Evolutionary conservation across 2,329 filamentous ascomycete species (phyloP).

Genomic region (Alternaria panax): DNA sequence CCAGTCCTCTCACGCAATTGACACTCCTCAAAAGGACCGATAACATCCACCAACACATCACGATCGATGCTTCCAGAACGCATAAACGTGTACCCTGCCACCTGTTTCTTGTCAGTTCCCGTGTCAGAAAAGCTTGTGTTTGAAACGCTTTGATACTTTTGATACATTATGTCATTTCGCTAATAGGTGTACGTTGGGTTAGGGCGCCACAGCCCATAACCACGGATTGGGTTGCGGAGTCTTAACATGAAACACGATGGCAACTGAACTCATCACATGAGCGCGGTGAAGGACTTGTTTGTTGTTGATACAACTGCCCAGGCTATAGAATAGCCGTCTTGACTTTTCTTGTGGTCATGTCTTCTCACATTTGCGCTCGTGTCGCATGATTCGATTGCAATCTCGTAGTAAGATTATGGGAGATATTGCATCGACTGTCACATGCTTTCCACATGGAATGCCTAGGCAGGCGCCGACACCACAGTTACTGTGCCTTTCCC

Average conservation of each 20-base stretch:
- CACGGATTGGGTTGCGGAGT: not conserved
- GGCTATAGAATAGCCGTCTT: not conserved
- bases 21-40: not conserved
- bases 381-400: not conserved
- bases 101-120: not conserved
- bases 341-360: not conserved
- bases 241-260: not conserved
- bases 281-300: not conserved
- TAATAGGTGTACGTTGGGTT: not conserved
- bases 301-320: not conserved
- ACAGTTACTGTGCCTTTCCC: too few relatives aligned
- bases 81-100: not conserved
- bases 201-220: not conserved
- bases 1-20: not conserved
- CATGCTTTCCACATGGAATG: not conserved
- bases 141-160: not conserved
- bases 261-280: not conserved
- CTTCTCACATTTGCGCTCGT: not conserved
- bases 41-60: not conserved
- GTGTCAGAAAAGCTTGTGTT: constrained; percentile 2
- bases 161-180: not conserved
- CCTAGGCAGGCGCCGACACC: not conserved
- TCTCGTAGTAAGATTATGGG: not conserved
- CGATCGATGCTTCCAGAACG: constrained; percentile 1
- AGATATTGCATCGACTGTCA: not conserved